These are phyloP conservation scores for Backusella tarrabulga DNA, from an alignment of 192 early-diverging fungal genomes.

Conservation along the genomic window DNA sequence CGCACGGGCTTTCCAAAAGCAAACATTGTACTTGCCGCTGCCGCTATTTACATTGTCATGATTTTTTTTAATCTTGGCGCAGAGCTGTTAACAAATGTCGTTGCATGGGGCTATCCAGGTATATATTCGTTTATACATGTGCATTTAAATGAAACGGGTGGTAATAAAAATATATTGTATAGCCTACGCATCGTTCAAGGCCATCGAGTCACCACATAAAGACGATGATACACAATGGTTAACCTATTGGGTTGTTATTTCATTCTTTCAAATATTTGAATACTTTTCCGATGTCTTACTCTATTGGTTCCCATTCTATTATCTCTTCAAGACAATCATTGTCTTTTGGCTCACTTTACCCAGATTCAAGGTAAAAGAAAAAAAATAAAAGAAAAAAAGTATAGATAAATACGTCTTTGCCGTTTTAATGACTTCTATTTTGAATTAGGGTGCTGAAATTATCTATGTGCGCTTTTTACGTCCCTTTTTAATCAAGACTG, in stretches of 20 bases:
- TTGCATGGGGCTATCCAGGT: constrained; percentile 29
- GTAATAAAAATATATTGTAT: background rate
- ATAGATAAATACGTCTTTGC: background rate
- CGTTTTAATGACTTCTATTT: background rate
- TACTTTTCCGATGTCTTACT: constrained; percentile 87
- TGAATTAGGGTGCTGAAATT: constrained; percentile 70
- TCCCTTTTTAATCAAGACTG: constrained; percentile 65
- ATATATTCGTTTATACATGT: background rate
- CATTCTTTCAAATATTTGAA: constrained; percentile 84
- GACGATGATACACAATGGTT: constrained; percentile 91
- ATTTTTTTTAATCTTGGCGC: constrained; percentile 89
- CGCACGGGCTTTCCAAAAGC: constrained; percentile 83
- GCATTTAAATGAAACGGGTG: background rate
- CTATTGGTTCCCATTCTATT: constrained; percentile 97
- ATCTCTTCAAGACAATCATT: constrained; percentile 85
- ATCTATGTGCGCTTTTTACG: constrained; percentile 75
- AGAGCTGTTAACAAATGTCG: constrained; percentile 64
- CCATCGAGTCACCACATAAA: constrained; percentile 78
- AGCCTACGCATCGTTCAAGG: constrained; percentile 93
- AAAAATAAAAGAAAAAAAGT: background rate
- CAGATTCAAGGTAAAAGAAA: constrained; percentile 51
- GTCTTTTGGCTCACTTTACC: constrained; percentile 85
- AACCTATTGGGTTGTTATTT: constrained; percentile 92
- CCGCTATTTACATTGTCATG: constrained; percentile 60
- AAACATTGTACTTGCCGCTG: constrained; percentile 66